These are phyloP conservation scores for Acacia acuminata DNA, from an alignment of 306 rosid genomes.

Conservation along the genomic window DNA sequence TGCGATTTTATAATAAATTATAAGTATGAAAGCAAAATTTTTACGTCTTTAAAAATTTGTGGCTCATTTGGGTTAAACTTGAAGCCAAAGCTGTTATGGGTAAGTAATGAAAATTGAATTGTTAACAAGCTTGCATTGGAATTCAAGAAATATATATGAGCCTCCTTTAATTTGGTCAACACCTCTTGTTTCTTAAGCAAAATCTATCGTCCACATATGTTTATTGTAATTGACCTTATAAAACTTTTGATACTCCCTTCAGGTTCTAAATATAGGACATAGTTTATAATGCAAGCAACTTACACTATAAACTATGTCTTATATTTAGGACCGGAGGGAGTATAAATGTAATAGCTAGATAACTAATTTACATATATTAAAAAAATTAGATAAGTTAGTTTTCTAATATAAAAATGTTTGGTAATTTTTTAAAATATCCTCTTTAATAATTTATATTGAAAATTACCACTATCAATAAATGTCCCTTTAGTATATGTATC, in stretches of 20 bases:
- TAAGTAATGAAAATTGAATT: conserved; percentile 7
- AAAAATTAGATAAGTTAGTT: no score
- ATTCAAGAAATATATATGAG: conserved; percentile 55
- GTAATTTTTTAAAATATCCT: no score
- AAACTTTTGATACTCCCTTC: background rate
- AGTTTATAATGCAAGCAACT: no score
- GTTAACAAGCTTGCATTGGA: conserved; percentile 65
- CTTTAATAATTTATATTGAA: no score
- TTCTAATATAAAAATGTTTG: no score
- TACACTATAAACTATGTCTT: no score
- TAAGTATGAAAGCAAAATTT: background rate
- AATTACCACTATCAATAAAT: no score
- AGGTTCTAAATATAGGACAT: no score
- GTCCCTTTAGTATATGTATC: no score
- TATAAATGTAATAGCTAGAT: no score
- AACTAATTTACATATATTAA: no score
- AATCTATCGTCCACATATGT: conserved; percentile 16
- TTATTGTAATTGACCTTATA: background rate
- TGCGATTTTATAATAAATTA: background rate
- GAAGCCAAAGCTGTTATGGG: conserved; percentile 39
- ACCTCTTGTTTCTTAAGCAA: conserved; percentile 58
- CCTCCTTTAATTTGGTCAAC: conserved; percentile 22
- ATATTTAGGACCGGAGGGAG: no score
- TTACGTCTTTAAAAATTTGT: conserved; percentile 13
- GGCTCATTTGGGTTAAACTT: conserved; percentile 40